These are phyloP conservation scores for Prosopis cineraria DNA, from an alignment of 306 rosid genomes.

Conservation along the genomic window DNA sequence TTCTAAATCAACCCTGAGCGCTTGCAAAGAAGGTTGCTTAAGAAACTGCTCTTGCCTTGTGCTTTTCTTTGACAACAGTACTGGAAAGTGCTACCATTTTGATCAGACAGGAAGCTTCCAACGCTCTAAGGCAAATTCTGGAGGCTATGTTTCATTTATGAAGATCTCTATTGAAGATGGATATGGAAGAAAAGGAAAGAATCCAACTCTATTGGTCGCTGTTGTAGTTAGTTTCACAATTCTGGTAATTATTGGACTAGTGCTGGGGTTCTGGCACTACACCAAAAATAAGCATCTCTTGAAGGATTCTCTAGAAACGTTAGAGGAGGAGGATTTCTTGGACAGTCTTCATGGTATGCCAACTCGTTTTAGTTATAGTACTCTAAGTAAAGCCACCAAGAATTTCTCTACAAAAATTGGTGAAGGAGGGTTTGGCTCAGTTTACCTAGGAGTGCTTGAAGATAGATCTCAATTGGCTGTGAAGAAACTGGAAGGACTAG, in stretches of 20 bases:
- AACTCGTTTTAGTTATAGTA: constrained; percentile 59
- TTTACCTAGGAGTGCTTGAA: constrained; percentile 72
- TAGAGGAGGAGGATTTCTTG: constrained; percentile 83
- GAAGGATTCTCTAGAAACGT: constrained; percentile 39
- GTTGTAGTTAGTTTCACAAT: constrained; percentile 44
- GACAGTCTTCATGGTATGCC: constrained; percentile 68
- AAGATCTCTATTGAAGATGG: constrained; percentile 49
- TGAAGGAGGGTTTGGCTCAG: constrained; percentile 92
- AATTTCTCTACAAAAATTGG: constrained; percentile 80
- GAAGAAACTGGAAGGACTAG: constrained; percentile 86
- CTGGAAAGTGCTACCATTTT: constrained; percentile 71
- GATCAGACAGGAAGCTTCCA: constrained; percentile 75
- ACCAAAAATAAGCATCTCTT: constrained; percentile 36
- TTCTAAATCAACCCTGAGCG: constrained; percentile 53
- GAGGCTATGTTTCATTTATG: constrained; percentile 64
- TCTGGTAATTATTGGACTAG: constrained; percentile 47
- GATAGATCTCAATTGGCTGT: constrained; percentile 85
- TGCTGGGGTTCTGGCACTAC: constrained; percentile 47
- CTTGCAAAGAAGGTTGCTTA: constrained; percentile 65
- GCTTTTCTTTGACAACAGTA: constrained; percentile 71
- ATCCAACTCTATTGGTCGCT: constrained; percentile 36
- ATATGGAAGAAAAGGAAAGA: constrained; percentile 38
- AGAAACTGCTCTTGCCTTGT: constrained; percentile 82
- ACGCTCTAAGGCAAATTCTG: constrained; percentile 38
- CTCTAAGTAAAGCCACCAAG: constrained; percentile 72